Evolutionary conservation across 306 rosid species (phyloP).

Genomic region (Medicago lupulina): DNA sequence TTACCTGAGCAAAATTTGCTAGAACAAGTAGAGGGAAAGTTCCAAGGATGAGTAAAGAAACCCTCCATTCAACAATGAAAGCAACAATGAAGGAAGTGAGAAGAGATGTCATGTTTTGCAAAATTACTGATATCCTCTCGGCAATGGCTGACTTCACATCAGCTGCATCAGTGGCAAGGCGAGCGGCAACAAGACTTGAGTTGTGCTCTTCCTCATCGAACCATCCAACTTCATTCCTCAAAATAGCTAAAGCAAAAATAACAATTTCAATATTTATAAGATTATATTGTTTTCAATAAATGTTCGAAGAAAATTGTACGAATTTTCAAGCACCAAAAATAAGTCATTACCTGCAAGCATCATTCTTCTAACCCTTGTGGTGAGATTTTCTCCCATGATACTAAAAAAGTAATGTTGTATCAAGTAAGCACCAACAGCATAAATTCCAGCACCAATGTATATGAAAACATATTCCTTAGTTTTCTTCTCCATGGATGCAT

Average conservation of each 20-base stretch:
- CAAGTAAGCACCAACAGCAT: conserved; percentile 92
- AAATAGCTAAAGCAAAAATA: conserved; percentile 56
- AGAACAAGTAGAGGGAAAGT: conserved; percentile 96
- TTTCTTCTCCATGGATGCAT: conserved; percentile 90
- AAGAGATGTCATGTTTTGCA: conserved; percentile 96
- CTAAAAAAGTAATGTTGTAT: conserved; percentile 98
- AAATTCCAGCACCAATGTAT: conserved; percentile 92
- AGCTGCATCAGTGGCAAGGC: conserved; percentile 91
- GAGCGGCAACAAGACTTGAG: conserved; percentile 89
- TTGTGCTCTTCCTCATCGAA: conserved; percentile 98
- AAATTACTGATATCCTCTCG: conserved; percentile 91
- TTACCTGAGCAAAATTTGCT: conserved; percentile 97
- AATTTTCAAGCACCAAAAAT: no score
- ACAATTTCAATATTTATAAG: neutral
- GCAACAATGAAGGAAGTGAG: conserved; percentile 98
- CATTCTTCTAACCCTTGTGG: conserved; percentile 99
- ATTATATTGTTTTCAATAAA: neutral
- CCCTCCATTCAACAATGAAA: conserved; percentile 99
- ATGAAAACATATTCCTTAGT: conserved; percentile 93
- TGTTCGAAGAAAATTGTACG: no score
- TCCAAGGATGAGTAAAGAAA: conserved; percentile 86
- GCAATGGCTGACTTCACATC: conserved; percentile 98
- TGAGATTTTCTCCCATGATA: conserved; percentile 98
- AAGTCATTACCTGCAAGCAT: conserved; percentile 84
- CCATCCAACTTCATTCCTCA: conserved; percentile 99